Evolutionary conservation across 768 basidiomycete genomes (phyloP).

Genomic region (Lactarius indigo): DNA sequence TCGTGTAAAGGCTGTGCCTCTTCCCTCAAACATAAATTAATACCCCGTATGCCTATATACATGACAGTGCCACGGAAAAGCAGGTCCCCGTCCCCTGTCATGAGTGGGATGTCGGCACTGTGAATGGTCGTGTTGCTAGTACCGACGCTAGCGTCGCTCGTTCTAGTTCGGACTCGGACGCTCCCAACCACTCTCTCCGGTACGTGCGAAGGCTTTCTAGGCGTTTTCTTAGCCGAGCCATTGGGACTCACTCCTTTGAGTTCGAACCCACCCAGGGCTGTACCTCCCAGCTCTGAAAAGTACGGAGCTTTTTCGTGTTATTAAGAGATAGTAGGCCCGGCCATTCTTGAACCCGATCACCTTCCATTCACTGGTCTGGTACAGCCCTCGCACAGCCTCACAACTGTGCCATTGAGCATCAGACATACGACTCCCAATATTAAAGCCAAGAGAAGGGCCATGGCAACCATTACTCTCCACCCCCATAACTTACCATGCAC

Average conservation of each 20-base stretch:
- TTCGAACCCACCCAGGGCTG: background rate
- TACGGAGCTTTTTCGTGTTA: no score
- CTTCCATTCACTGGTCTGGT: background rate
- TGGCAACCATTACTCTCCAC: background rate
- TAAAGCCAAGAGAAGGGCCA: background rate
- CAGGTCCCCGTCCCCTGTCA: no score
- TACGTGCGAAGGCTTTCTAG: background rate
- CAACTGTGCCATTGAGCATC: background rate
- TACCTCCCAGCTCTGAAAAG: background rate
- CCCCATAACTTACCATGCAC: background rate
- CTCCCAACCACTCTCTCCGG: no score
- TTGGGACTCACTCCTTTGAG: background rate
- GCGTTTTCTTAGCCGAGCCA: background rate
- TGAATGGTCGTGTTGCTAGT: background rate
- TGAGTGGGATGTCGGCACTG: background rate
- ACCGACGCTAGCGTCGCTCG: background rate
- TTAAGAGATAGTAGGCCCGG: background rate
- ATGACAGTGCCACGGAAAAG: no score
- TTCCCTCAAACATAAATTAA: background rate
- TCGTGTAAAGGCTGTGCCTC: background rate
- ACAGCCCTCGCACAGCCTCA: background rate
- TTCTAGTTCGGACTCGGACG: background rate
- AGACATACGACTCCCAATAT: background rate
- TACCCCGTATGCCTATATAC: background rate
- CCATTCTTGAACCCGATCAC: background rate